Evolutionary conservation across 441 rosid genomes (phyloP).

Genomic region (Eutrema salsugineum): DNA sequence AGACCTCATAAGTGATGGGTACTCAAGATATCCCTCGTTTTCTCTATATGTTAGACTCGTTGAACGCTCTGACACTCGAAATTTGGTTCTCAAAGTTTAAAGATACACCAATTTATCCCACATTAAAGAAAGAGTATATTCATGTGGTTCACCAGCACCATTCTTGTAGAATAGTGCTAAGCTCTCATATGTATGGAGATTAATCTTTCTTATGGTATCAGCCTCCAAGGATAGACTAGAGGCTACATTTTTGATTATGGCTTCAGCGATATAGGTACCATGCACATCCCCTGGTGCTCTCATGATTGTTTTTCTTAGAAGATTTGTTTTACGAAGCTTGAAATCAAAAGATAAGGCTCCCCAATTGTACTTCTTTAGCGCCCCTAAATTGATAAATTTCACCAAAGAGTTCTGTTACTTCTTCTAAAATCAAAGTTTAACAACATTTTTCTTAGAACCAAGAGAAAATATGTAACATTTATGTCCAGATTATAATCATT

Average conservation of each 20-base stretch:
- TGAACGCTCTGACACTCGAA: constrained; percentile 47
- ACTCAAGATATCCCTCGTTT: constrained; percentile 84
- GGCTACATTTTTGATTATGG: constrained; percentile 78
- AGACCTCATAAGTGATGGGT: constrained; percentile 47
- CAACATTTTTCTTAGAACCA: too few relatives aligned
- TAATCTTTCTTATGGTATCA: constrained; percentile 57
- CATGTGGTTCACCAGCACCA: constrained; percentile 51
- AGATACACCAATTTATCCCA: constrained; percentile 60
- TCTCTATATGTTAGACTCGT: constrained; percentile 48
- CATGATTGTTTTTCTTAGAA: constrained; percentile 66
- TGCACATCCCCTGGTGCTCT: constrained; percentile 89
- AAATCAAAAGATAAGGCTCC: constrained; percentile 77
- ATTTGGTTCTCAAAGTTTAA: constrained; percentile 42
- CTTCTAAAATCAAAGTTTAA: too few relatives aligned
- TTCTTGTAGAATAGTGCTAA: constrained; percentile 45
- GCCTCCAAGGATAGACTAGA: constrained; percentile 66
- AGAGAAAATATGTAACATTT: too few relatives aligned
- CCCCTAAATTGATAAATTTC: too few relatives aligned
- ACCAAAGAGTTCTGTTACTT: too few relatives aligned
- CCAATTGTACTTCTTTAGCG: constrained; percentile 76
- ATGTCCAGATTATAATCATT: too few relatives aligned
- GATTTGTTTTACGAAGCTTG: constrained; percentile 82
- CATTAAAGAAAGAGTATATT: constrained; percentile 64
- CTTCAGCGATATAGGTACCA: constrained; percentile 81
- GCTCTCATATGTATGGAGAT: constrained; percentile 70